Base-by-base conservation (phyloP, 441 rosid genomes). In the Metrosideros polymorpha region DNA sequence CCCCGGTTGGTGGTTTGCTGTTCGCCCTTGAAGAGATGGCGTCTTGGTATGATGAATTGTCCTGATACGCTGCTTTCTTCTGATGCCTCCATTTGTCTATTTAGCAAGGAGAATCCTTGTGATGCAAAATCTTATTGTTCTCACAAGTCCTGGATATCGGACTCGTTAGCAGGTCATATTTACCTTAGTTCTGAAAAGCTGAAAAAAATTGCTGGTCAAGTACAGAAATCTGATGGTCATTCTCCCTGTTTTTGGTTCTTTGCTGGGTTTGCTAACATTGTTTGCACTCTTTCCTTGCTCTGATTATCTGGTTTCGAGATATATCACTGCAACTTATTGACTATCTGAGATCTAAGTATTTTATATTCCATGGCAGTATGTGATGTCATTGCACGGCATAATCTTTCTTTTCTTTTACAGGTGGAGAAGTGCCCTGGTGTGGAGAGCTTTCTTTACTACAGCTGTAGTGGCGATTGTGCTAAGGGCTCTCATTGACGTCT, bases 371-470 rank as follows among this genome's bases (percentile, higher is more conserved):
- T 19, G 49, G 29, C 27, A 10, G 24, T 66, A 66, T 35, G 47
- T 35, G 79, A n/a, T 27, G 12, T 83, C 49, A 30, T 76, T 86
- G 22, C 49, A n/a, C 0, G 71, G 42, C 84, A 59, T 49, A 53
- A 51, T 42, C 82, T 53, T 53, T 82, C 71, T 89, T 88, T 52
- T 61, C 54, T 88, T 83, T 71, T 92, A 89, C 91, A 96, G 98
- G 99, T 97, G 99, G 99, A 92, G 96, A 90, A 95, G 98, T 91
- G 93, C 96, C 56, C 97, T 95, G 71, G 88, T 97, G 17, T 95
- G 98, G 98, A 95, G 98, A 90, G 92, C 93, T 85, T 97, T 97
- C 93, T 97, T 97, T 88, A 91, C 98, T n/a, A 93, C 99, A n/a
- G 98, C 98, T 59, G 87, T 95, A 57, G 98, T 97, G 88, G 99